A percentile compares a stretch with the other conserved stretches of the same genome.
Evolutionary conservation across 495 filamentous ascomycete genomes (phyloP).

Genomic region (Penicillium odoratum): DNA sequence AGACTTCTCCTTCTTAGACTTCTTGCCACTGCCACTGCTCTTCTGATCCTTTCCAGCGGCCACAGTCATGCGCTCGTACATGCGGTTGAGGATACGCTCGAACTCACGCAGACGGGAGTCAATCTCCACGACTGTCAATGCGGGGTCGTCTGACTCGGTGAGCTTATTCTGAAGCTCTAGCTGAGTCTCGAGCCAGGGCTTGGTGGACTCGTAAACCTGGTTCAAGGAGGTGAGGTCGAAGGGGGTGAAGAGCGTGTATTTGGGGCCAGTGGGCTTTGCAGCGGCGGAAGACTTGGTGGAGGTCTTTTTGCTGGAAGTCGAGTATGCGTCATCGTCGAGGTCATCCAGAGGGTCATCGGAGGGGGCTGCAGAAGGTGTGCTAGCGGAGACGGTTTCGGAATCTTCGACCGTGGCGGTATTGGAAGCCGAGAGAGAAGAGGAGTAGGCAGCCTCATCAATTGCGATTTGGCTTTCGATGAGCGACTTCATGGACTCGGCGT

Average conservation of each 20-base stretch:
- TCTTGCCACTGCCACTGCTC: constrained; percentile 44
- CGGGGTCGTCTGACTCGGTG: constrained; percentile 66
- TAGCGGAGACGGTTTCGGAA: constrained; percentile 26
- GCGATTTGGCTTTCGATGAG: constrained; percentile 45
- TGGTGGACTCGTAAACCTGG: constrained; percentile 36
- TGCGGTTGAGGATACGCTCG: constrained; percentile 70
- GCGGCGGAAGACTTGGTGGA: constrained; percentile 31
- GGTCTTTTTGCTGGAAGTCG: constrained; percentile 30
- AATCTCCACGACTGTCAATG: constrained; percentile 67
- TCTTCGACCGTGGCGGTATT: constrained; percentile 28
- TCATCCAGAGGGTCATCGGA: constrained; percentile 31
- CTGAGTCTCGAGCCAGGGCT: constrained; percentile 67
- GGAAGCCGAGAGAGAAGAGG: constrained; percentile 34
- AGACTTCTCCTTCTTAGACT: constrained; percentile 45
- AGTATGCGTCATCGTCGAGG: constrained; percentile 46
- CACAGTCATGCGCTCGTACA: constrained; percentile 55
- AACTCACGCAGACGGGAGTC: constrained; percentile 54
- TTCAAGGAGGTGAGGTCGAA: constrained; percentile 57
- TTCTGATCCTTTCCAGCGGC: constrained; percentile 52
- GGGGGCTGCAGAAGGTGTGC: constrained; percentile 29
- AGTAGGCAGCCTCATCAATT: constrained; percentile 42
- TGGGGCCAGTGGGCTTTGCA: constrained; percentile 38
- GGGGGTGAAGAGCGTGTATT: constrained; percentile 44
- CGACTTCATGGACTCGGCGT: constrained; percentile 49
- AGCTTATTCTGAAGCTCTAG: constrained; percentile 67